Percentiles rank a stretch among this genome's conserved stretches.
phyloP scores from a whole-genome alignment of 371 early-diverging fungal species.

The Rhizopus microsporus region DNA sequence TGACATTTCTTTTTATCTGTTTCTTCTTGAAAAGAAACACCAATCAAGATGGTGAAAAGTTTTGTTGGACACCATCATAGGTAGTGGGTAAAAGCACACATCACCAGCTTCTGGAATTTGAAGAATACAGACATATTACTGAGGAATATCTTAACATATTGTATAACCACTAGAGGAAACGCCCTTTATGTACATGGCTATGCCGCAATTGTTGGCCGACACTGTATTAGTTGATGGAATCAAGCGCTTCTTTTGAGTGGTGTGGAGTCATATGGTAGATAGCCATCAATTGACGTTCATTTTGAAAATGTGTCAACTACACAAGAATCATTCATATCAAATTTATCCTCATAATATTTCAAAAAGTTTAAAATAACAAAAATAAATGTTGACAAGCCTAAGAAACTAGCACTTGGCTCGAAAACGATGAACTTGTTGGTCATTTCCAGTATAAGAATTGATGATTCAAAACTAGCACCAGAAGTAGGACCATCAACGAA shows the following conservation, averaged over 20 bases:
- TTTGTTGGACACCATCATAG: too few species aligned
- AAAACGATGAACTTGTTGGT: constrained; percentile 7
- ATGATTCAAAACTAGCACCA: constrained; percentile 10
- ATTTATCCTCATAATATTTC: constrained; percentile 11
- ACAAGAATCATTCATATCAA: constrained; percentile 11
- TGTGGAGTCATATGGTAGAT: constrained; percentile 14
- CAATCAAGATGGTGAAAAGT: too few species aligned
- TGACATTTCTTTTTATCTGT: too few species aligned
- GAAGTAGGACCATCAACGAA: constrained; percentile 15
- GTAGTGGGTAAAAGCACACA: too few species aligned
- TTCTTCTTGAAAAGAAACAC: too few species aligned
- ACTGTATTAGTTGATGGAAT: constrained; percentile 18
- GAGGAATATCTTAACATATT: too few species aligned
- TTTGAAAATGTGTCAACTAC: constrained; percentile 11
- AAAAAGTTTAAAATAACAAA: constrained; percentile 11
- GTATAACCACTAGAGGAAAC: too few species aligned
- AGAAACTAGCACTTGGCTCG: constrained; percentile 14
- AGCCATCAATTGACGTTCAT: constrained; percentile 12
- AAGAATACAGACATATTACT: too few species aligned
- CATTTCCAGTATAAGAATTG: constrained; percentile 16
- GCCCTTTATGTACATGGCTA: too few species aligned
- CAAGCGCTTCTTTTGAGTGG: constrained; percentile 16
- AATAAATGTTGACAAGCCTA: constrained; percentile 7
- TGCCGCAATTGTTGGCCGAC: too few species aligned
- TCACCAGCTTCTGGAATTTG: too few species aligned